Percentiles rank a stretch among this genome's conserved stretches.
Conservation (phyloP, 2,329 filamentous ascomycete species). For the Hypoxylon sp. region DNA sequence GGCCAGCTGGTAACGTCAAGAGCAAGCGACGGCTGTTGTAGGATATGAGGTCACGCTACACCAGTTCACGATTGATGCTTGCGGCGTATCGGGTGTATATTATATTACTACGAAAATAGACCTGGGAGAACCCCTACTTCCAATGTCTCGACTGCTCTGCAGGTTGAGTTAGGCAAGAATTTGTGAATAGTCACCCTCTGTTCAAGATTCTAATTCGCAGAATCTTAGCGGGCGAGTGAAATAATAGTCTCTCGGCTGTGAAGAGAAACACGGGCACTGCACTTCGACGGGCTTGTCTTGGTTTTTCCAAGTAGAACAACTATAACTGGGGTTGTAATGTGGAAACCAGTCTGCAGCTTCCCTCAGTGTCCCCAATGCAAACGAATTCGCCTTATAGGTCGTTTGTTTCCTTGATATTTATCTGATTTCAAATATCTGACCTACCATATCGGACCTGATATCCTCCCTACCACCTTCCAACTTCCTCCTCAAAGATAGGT, state of each 20-base stretch:
- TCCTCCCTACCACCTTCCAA: background rate
- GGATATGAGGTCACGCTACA: constrained; percentile 32
- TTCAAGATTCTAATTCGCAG: background rate
- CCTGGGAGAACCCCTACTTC: background rate
- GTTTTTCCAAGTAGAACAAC: constrained; percentile 2
- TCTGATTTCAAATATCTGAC: background rate
- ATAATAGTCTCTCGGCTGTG: background rate
- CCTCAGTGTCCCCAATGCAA: constrained; percentile 12
- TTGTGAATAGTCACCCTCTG: background rate
- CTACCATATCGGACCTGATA: background rate
- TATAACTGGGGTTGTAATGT: background rate
- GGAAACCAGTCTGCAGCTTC: constrained; percentile 27
- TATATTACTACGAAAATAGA: constrained; percentile 37
- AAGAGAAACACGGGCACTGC: background rate
- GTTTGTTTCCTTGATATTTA: constrained; percentile 3
- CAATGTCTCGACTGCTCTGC: background rate
- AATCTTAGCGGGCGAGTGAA: background rate
- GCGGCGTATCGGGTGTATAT: constrained; percentile 19
- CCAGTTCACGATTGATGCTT: constrained; percentile 11
- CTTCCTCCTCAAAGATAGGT: background rate
- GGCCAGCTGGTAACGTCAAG: constrained; percentile 84
- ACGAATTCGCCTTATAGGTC: background rate
- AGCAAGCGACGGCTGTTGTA: constrained; percentile 42
- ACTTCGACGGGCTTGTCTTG: constrained; percentile 1
- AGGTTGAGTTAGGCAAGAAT: background rate